phyloP scores from a whole-genome alignment of 768 basidiomycete species.

The Mycena olivaceomarginata region DNA sequence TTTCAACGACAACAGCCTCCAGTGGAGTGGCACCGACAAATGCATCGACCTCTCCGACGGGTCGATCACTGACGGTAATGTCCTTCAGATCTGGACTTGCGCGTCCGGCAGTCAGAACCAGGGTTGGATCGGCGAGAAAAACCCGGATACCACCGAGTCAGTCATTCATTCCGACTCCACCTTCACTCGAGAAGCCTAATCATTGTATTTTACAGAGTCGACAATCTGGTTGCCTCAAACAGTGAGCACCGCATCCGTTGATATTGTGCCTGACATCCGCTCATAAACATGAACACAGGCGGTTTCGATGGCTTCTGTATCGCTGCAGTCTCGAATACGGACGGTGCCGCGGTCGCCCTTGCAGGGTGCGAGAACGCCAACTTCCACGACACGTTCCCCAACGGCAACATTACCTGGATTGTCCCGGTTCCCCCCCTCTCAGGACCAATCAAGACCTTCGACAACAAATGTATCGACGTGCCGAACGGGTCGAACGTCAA shows the following conservation, averaged over 20 bases:
- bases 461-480: constrained; percentile 45
- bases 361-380: neutral
- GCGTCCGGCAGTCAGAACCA: neutral
- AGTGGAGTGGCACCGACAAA: constrained; percentile 24
- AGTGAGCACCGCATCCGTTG: neutral
- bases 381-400: neutral
- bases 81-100: constrained; percentile 24
- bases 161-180: neutral
- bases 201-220: neutral
- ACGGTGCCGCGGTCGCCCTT: constrained; percentile 8
- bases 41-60: constrained; percentile 33
- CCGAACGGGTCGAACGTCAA: constrained; percentile 38
- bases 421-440: neutral
- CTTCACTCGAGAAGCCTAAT: neutral
- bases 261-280: no score
- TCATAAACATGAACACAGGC: no score
- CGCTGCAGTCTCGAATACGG: neutral
- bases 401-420: constrained; percentile 8
- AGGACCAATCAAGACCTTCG: constrained; percentile 14
- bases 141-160: neutral
- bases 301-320: neutral
- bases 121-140: neutral
- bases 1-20: constrained; percentile 16
- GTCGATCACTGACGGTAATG: constrained; percentile 23
- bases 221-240: neutral